phyloP scores from a whole-genome alignment of 2,329 filamentous ascomycete genomes.

The Ceratocystis colombiana region DNA sequence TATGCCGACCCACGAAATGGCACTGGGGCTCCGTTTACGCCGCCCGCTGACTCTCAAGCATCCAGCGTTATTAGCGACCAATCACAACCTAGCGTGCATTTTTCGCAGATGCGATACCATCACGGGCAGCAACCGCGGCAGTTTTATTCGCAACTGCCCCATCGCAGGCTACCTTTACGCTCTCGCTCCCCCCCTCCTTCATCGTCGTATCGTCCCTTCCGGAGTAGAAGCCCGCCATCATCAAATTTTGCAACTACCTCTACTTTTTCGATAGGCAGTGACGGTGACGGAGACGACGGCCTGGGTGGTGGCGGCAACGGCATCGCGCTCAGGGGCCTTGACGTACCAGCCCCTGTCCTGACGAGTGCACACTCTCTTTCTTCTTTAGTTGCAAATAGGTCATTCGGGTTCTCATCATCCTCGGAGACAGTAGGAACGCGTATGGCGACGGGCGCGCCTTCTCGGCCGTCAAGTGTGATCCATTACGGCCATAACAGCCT shows the following conservation, averaged over 20 bases:
- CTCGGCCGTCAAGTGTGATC: conserved; percentile 17
- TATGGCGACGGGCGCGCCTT: conserved; percentile 7
- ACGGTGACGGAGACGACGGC: background rate
- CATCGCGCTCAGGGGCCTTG: background rate
- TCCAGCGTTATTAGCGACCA: conserved; percentile 14
- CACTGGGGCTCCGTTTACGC: conserved; percentile 4
- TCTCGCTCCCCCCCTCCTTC: background rate
- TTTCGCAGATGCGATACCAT: background rate
- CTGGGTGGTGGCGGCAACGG: background rate
- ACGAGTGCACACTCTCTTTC: conserved; percentile 18
- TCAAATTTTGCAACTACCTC: background rate
- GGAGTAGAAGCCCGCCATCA: background rate
- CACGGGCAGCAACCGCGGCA: background rate
- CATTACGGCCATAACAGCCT: background rate
- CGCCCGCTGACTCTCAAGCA: background rate
- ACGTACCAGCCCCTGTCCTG: background rate
- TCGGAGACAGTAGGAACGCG: conserved; percentile 12
- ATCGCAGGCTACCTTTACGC: background rate
- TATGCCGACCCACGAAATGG: background rate
- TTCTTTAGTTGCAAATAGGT: background rate
- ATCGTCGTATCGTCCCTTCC: background rate
- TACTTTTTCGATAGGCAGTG: background rate
- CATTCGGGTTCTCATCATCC: conserved; percentile 15
- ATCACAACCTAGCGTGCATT: conserved; percentile 4
- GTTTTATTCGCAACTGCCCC: background rate